phyloP scores from a whole-genome alignment of 768 basidiomycete genomes.

The Mycena indigotica region DNA sequence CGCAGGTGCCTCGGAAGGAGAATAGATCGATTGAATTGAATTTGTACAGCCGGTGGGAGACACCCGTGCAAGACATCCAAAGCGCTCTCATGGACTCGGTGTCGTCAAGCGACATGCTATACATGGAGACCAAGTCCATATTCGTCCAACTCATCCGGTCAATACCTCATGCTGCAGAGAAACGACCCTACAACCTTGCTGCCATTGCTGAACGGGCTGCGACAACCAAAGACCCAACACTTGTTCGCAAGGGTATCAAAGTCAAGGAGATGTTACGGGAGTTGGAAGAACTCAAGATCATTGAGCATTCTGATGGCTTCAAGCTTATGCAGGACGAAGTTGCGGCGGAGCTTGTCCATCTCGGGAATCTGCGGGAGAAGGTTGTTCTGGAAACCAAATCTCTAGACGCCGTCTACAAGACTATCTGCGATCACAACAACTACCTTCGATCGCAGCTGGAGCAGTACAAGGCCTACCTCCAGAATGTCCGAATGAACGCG shows the following conservation, averaged over 20 bases:
- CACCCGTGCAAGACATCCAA: conserved; percentile 96
- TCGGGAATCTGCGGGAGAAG: conserved; percentile 96
- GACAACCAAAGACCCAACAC: conserved; percentile 93
- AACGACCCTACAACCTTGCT: conserved; percentile 85
- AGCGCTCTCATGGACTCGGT: conserved; percentile 96
- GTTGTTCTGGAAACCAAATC: conserved; percentile 89
- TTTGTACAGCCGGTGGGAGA: conserved; percentile 98
- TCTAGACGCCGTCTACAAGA: conserved; percentile 97
- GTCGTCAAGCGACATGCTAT: conserved; percentile 96
- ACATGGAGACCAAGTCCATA: conserved; percentile 99
- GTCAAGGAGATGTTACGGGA: conserved; percentile 99
- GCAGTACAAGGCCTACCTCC: conserved; percentile 98
- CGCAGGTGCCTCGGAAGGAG: conserved; percentile 97
- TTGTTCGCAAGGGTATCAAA: conserved; percentile 97
- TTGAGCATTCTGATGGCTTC: conserved; percentile 81
- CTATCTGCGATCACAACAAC: conserved; percentile 98
- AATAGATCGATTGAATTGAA: conserved; percentile 91
- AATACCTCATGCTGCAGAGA: conserved; percentile 80
- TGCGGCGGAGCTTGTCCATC: conserved; percentile 89
- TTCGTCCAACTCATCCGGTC: conserved; percentile 97
- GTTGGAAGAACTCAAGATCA: conserved; percentile 85
- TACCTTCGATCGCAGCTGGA: conserved; percentile 95
- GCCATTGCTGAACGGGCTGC: conserved; percentile 93
- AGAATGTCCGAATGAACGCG: conserved; percentile 92
- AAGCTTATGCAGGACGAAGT: conserved; percentile 98